Conservation (phyloP, 176 grass and related monocot genomes). For the Sorghum bicolor region Sorghum_bicolor_NCBIv3 NC_012878.2:53212001-53212500, state of each 20-base stretch:
- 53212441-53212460: conserved; percentile 60
- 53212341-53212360: conserved; percentile 29
- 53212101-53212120: conserved; percentile 50
- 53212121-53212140: conserved; percentile 39
- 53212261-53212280: conserved; percentile 46
- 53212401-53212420: conserved; percentile 53
- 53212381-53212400: conserved; percentile 31
- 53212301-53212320: conserved; percentile 59
- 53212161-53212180: conserved; percentile 50
- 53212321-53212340: conserved; percentile 48
- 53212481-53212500: conserved; percentile 23
- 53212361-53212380: conserved; percentile 49
- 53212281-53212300: conserved; percentile 52
- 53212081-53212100: conserved; percentile 55
- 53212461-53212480: conserved; percentile 38
- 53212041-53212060: conserved; percentile 57
- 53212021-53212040: conserved; percentile 51
- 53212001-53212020: conserved; percentile 43
- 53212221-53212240: conserved; percentile 49
- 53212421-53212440: conserved; percentile 42
- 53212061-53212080: conserved; percentile 62
- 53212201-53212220: conserved; percentile 42
- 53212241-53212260: conserved; percentile 37
- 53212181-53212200: conserved; percentile 46
- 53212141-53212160: conserved; percentile 14